A percentile compares a stretch with the other conserved stretches of the same genome.
Conservation (phyloP, 176 grass and related monocot species). For the Paspalum notatum region DNA sequence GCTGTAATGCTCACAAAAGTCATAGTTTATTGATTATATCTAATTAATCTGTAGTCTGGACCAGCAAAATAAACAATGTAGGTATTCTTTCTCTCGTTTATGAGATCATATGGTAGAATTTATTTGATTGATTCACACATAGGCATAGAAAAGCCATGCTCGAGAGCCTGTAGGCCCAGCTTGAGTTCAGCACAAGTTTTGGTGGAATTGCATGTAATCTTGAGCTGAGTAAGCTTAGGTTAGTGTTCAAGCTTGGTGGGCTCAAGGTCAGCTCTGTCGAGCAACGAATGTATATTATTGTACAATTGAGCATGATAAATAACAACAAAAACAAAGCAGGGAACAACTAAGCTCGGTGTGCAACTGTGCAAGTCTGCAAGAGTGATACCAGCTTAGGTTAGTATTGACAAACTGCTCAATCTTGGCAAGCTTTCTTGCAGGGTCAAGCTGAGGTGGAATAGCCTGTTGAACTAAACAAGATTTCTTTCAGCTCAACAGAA, state of each 20-base stretch:
- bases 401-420: not conserved
- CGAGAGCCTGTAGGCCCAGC: not conserved
- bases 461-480: not conserved
- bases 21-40: slow-evolving; percentile 2
- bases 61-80: not conserved
- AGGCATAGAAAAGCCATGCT: not conserved
- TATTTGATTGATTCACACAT: not conserved
- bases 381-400: not conserved
- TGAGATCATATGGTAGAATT: not conserved
- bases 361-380: too few relatives aligned
- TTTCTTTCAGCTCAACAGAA: not conserved
- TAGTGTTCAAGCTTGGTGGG: not conserved
- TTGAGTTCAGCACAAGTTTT: not conserved
- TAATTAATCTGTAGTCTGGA: not conserved
- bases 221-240: slow-evolving; percentile 1
- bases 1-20: not conserved
- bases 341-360: not conserved
- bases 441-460: not conserved
- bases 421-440: not conserved
- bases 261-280: not conserved
- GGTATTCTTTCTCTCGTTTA: not conserved
- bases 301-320: not conserved
- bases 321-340: not conserved
- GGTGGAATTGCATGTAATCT: not conserved
- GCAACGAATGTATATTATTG: not conserved